These are phyloP conservation scores for Aspergillus viridinutans DNA, from an alignment of 2,329 filamentous ascomycete species.

Conservation along the genomic window DNA sequence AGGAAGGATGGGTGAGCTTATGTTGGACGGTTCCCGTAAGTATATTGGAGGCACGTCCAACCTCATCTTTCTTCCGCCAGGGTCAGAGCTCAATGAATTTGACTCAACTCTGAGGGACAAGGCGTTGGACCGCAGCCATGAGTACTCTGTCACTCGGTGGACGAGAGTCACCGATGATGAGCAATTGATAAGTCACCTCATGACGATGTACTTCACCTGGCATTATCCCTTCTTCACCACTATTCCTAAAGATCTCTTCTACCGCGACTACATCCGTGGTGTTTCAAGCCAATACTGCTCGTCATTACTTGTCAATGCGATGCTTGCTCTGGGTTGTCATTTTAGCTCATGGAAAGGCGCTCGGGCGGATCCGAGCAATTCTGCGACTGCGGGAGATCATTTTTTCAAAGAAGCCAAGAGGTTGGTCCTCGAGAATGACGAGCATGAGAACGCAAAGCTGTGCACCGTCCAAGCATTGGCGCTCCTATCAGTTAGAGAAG, in stretches of 20 bases:
- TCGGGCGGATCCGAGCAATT: slow-evolving; percentile 66
- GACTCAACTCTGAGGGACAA: slow-evolving; percentile 39
- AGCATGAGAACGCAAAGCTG: slow-evolving; percentile 83
- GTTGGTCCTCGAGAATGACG: slow-evolving; percentile 82
- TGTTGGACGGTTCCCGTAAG: slow-evolving; percentile 79
- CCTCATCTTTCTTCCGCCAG: slow-evolving; percentile 69
- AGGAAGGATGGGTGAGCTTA: slow-evolving; percentile 87
- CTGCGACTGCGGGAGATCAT: slow-evolving; percentile 84
- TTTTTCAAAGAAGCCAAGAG: slow-evolving; percentile 94
- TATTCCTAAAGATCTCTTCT: slow-evolving; percentile 80
- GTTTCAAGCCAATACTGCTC: slow-evolving; percentile 74
- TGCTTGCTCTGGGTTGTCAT: slow-evolving; percentile 88
- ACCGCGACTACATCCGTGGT: slow-evolving; percentile 75
- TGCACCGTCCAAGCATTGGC: slow-evolving; percentile 91
- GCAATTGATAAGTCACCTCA: slow-evolving; percentile 74
- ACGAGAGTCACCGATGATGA: slow-evolving; percentile 78
- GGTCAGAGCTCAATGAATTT: slow-evolving; percentile 44
- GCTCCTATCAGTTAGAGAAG: slow-evolving; percentile 93
- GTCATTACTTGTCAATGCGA: slow-evolving; percentile 83
- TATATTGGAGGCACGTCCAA: slow-evolving; percentile 95
- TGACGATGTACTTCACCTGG: slow-evolving; percentile 98
- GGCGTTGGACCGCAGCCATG: slow-evolving; percentile 48
- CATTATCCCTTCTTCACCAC: slow-evolving; percentile 96
- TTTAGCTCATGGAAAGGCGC: slow-evolving; percentile 76
- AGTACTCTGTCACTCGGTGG: slow-evolving; percentile 78